Evolutionary conservation across 2,329 filamentous ascomycete species (phyloP).

Genomic region (Aspergillus felis): DNA sequence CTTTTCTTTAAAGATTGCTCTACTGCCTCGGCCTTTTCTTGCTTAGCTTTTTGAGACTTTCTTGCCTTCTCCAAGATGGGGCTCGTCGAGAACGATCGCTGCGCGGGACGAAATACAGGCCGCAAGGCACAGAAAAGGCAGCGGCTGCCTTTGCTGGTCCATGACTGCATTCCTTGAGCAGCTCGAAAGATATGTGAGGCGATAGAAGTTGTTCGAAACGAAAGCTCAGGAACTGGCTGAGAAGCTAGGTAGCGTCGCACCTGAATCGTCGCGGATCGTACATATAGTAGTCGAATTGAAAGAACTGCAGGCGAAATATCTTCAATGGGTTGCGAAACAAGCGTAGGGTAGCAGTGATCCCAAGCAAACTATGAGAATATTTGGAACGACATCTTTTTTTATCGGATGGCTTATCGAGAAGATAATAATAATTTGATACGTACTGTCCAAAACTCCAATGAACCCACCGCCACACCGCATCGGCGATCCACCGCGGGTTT

Average conservation of each 20-base stretch:
- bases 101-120: slow-evolving; percentile 22
- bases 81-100: slow-evolving; percentile 31
- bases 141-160: slow-evolving; percentile 31
- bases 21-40: slow-evolving; percentile 9
- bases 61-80: slow-evolving; percentile 20
- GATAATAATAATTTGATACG: too few relatives aligned
- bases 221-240: neutral
- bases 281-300: neutral
- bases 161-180: slow-evolving; percentile 38
- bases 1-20: neutral
- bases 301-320: neutral
- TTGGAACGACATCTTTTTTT: neutral
- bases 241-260: neutral
- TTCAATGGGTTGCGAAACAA: neutral
- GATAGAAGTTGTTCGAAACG: neutral
- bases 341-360: neutral
- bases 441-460: neutral
- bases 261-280: neutral
- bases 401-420: neutral
- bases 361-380: neutral
- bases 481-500: slow-evolving; percentile 5
- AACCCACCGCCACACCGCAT: slow-evolving; percentile 6
- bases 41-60: slow-evolving; percentile 11
- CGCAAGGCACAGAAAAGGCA: slow-evolving; percentile 43
- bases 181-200: neutral